Evolutionary conservation across 371 early-diverging fungal genomes (phyloP), one percentile per base, ranked within the genome.

Genomic region (Fennellomyces sp.): DNA sequence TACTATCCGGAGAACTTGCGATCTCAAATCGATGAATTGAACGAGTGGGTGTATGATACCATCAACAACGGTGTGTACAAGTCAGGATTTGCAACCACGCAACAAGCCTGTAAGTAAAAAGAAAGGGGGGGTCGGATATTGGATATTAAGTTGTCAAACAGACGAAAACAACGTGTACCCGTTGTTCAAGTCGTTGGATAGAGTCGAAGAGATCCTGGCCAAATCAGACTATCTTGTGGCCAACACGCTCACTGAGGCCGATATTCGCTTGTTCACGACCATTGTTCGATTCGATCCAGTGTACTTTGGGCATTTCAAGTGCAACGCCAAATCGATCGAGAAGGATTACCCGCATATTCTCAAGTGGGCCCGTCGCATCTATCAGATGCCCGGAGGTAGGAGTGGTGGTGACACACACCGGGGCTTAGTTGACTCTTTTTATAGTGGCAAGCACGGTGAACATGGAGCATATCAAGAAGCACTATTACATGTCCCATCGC

Each of bases 391-490:
- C 10, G 86, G 87, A 64, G 70, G 78, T 81, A 71, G 66, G 57
- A 52, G 21, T 13, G 1, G 4, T 56, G 10, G n/a, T 45, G 42
- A 39, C 38, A 21, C 36, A 15, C 15, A 39, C 21, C 23, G 55
- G 27, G 17, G 38, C 55, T 54, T 45, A 29, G 45, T 25, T 45
- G 23, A 45, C 19, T 21, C 25, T 25, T 8, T 25, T 5, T 41
- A 13, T 70, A 75, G 80, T 90, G 50, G 76, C 76, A 4, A 87
- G 86, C 26, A 95, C 95, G 0, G 91, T 94, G 39, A 87, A 95
- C 73, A 90, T 96, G 92, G 85, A 89, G 33, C 97, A 97, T 68
- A 98, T 98, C 86, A 96, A 96, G 80, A 65, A 77, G 4, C 97
- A 97, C 66, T 97, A 97, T 67, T 96, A 94, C 78, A 84, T 86